phyloP scores from a whole-genome alignment of 2,329 filamentous ascomycete genomes.

The Sporothrix pseudoabietina region DNA sequence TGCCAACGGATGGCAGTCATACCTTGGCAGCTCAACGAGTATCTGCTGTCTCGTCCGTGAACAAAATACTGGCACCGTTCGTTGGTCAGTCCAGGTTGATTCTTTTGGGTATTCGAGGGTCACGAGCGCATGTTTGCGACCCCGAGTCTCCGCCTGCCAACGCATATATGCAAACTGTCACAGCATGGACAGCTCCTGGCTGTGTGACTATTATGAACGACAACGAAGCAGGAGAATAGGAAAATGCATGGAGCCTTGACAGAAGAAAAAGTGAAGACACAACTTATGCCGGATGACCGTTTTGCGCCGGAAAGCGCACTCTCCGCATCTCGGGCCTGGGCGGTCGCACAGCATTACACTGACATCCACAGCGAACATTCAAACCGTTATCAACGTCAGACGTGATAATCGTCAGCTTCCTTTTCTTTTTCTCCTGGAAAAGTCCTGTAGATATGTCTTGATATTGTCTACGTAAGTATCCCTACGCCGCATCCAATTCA shows the following conservation, averaged over 20 bases:
- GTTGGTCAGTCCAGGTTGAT: not conserved
- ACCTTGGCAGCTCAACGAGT: slow-evolving; percentile 1
- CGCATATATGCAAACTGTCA: not conserved
- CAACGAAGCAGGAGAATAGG: not conserved
- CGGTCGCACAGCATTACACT: not conserved
- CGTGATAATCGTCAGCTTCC: not conserved
- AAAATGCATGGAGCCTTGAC: not conserved
- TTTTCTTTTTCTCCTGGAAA: not conserved
- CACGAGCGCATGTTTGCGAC: not conserved
- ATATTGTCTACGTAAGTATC: not conserved
- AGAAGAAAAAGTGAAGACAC: not conserved
- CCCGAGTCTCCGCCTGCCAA: slow-evolving; percentile 16
- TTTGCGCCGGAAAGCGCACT: not conserved
- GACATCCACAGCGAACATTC: not conserved
- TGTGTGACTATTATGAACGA: not conserved
- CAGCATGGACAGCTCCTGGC: not conserved
- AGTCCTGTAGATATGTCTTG: not conserved
- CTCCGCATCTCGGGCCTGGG: not conserved
- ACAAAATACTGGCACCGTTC: not conserved
- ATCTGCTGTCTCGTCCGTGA: not conserved
- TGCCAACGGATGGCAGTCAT: not conserved
- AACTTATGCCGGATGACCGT: not conserved
- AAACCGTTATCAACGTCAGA: not conserved
- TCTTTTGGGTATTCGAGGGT: slow-evolving; percentile 6
- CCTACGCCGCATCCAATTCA: not conserved